phyloP scores from a whole-genome alignment of 1,139 yeast genomes.

The Yamadazyma triangularis region DNA sequence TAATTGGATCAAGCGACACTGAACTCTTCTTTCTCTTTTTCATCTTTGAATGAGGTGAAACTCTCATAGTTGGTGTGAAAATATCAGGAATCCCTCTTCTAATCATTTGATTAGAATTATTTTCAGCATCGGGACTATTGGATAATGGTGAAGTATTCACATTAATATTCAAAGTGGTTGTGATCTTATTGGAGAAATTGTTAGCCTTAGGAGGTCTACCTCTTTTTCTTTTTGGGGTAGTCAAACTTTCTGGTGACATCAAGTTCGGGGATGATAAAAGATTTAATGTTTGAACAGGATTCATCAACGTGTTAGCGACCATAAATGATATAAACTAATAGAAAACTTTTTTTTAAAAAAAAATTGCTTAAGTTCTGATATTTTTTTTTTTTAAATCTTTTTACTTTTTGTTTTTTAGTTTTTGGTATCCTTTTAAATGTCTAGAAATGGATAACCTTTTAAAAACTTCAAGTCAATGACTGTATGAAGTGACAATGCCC shows the following conservation, averaged over 20 bases:
- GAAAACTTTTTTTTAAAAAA: too few species aligned
- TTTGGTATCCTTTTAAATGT: too few species aligned
- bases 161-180: constrained; percentile 41
- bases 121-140: constrained; percentile 29
- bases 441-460: too few species aligned
- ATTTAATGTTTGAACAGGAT: constrained; percentile 1
- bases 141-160: constrained; percentile 34
- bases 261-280: background rate
- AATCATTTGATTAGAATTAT: constrained; percentile 36
- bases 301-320: background rate
- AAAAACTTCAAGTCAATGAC: too few species aligned
- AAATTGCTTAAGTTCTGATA: too few species aligned
- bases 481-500: too few species aligned
- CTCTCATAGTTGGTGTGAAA: constrained; percentile 46
- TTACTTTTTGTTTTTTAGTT: too few species aligned
- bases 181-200: constrained; percentile 36
- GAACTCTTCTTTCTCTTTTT: constrained; percentile 11
- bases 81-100: constrained; percentile 44
- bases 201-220: constrained; percentile 48
- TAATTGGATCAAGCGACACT: constrained; percentile 8
- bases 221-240: constrained; percentile 34
- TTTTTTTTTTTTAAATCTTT: too few species aligned
- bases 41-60: constrained; percentile 26
- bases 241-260: constrained; percentile 1
- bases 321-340: too few species aligned